Base-by-base conservation (phyloP, 257 asterid genomes). In the Capsicum chinense region DNA sequence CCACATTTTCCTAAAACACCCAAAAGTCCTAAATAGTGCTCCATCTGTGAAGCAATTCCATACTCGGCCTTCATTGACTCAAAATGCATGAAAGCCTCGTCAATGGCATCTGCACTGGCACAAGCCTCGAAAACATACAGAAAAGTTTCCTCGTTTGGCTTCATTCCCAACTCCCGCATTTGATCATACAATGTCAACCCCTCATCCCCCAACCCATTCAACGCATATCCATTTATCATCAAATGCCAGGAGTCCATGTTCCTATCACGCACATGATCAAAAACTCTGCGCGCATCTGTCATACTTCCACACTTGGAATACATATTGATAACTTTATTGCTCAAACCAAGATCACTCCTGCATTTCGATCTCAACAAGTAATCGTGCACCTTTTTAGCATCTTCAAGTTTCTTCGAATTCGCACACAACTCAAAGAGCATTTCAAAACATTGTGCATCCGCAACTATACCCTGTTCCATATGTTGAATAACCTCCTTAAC, bases 91-190 rank as follows among this genome's bases (percentile, higher is more conserved):
- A 93, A 95, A 48, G 89, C 98, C 83, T 93, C 99, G 82, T 94
- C 99, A 7, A 96, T 86, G 3, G 98, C 98, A 81, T 97, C 99
- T n/a, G 96, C 98, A 78, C 92, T 93, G 64, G 96, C 98, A 87
- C 98, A 97, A 17, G 98, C 97, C 54, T 95, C 98, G 5, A 97
- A 89, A 82, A 95, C 95, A 83, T 94, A 94, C 73, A 95, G 93
- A 83, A 95, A 95, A 37, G 98, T 96, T 71, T 92, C 89, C 69
- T 84, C 93, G 9, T 83, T 92, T 4, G 93, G 97, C 52, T 82
- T 89, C 84, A 94, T 80, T 37, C 97, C 97, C 80, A 83, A 16
- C 67, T 84, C 89, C 90, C 95, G 91, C 98, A 94, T 93, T 85
- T 93, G 91, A 79, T 96, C 99, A 85, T 88, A 96, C 90, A 94